These are phyloP conservation scores for Tulasnella sp. DNA, from an alignment of 768 basidiomycete genomes.

Conservation along the genomic window DNA sequence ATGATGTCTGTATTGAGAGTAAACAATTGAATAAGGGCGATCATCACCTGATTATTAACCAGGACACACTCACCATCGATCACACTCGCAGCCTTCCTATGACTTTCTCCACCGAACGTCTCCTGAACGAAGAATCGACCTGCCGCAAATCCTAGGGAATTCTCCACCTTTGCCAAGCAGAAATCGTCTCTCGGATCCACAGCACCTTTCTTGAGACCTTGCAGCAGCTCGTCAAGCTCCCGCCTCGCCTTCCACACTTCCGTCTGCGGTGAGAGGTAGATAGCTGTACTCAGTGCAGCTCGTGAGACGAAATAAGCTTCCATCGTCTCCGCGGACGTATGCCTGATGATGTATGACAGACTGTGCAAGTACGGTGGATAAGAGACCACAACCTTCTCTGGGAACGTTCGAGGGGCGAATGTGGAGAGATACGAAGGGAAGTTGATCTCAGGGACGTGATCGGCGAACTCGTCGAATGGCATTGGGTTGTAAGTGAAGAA, in stretches of 20 bases:
- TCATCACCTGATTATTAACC: not conserved
- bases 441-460: conserved; percentile 61
- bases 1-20: conserved; percentile 49
- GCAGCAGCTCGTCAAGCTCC: conserved; percentile 56
- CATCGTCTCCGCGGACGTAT: conserved; percentile 56
- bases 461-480: conserved; percentile 55
- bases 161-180: conserved; percentile 64
- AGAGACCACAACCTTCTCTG: conserved; percentile 66
- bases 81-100: conserved; percentile 67
- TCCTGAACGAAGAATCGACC: conserved; percentile 80
- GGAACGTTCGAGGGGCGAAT: conserved; percentile 69
- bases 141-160: conserved; percentile 73
- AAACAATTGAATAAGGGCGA: not conserved
- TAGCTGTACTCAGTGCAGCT: conserved; percentile 55
- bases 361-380: conserved; percentile 65
- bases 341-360: conserved; percentile 56
- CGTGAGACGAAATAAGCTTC: conserved; percentile 84
- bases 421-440: conserved; percentile 80
- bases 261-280: conserved; percentile 62
- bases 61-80: conserved; percentile 49
- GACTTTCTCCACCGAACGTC: conserved; percentile 55
- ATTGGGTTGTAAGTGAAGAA: conserved; percentile 82
- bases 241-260: conserved; percentile 70
- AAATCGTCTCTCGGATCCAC: conserved; percentile 74
- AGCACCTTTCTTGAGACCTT: conserved; percentile 80